Evolutionary conservation across 2,329 filamentous ascomycete genomes (phyloP).

Genomic region (Venturia nashicola): DNA sequence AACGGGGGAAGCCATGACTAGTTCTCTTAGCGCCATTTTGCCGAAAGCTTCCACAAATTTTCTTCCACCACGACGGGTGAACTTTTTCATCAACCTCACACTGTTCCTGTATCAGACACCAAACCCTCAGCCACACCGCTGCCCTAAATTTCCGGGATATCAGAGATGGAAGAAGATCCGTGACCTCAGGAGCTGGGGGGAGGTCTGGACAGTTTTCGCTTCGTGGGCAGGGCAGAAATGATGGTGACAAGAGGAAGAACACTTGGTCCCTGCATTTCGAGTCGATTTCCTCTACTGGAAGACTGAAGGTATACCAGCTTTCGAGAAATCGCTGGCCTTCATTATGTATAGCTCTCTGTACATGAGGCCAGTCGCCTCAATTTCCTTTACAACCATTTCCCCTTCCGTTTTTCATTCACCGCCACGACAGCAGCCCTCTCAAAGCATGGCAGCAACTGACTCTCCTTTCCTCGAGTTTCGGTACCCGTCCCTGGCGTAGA

Average conservation of each 20-base stretch:
- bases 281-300: background rate
- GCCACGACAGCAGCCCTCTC: slow-evolving; percentile 40
- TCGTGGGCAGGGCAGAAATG: background rate
- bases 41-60: background rate
- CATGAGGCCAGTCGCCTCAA: background rate
- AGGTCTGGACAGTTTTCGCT: background rate
- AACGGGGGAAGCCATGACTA: background rate
- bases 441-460: slow-evolving; percentile 41
- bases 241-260: background rate
- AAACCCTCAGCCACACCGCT: background rate
- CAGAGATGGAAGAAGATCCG: background rate
- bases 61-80: background rate
- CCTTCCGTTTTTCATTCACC: slow-evolving; percentile 13
- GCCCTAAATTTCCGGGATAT: background rate
- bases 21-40: background rate
- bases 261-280: background rate
- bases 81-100: background rate
- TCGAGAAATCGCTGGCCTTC: too few relatives aligned
- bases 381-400: background rate
- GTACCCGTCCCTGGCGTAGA: slow-evolving; percentile 81
- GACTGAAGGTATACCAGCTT: too few relatives aligned
- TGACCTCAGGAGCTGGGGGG: background rate
- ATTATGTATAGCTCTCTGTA: too few relatives aligned
- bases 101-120: background rate
- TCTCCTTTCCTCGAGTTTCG: slow-evolving; percentile 47